Conservation (phyloP, 371 early-diverging fungal genomes). For the Lichtheimia ramosa region DNA sequence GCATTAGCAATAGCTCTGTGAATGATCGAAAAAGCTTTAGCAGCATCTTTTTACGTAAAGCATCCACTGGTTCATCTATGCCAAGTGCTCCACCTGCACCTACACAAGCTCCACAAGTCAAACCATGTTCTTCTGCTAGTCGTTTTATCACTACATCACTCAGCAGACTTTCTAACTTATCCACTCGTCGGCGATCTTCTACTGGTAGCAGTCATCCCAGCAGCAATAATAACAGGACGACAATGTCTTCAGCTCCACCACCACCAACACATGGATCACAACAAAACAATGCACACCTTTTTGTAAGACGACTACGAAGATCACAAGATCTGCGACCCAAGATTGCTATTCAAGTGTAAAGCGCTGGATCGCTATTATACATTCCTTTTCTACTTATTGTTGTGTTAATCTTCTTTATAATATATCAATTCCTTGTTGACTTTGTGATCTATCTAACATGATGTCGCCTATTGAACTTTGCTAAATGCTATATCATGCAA, state of each 20-base stretch:
- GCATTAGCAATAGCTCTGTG: background rate
- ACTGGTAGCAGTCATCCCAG: too few relatives aligned
- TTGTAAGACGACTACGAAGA: background rate
- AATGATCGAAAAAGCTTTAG: background rate
- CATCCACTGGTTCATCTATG: background rate
- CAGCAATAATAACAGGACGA: background rate
- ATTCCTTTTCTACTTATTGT: too few relatives aligned
- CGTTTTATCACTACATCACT: conserved; percentile 12
- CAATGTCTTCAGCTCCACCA: background rate
- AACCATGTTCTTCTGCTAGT: conserved; percentile 11
- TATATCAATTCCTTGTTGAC: too few relatives aligned
- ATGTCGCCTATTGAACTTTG: too few relatives aligned
- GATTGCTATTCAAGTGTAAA: too few relatives aligned
- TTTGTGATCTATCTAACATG: too few relatives aligned
- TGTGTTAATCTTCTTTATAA: too few relatives aligned
- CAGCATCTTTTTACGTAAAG: conserved; percentile 11
- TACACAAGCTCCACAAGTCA: background rate
- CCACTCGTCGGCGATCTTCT: too few relatives aligned
- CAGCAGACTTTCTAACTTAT: conserved; percentile 8
- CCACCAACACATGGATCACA: background rate
- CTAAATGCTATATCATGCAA: too few relatives aligned
- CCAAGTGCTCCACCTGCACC: background rate
- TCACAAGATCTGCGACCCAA: too few relatives aligned
- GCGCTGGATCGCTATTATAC: too few relatives aligned
- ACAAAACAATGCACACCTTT: too few relatives aligned